Base-by-base conservation (phyloP, 148 eudicot genomes). In the Rhododendron griersonianum region DNA sequence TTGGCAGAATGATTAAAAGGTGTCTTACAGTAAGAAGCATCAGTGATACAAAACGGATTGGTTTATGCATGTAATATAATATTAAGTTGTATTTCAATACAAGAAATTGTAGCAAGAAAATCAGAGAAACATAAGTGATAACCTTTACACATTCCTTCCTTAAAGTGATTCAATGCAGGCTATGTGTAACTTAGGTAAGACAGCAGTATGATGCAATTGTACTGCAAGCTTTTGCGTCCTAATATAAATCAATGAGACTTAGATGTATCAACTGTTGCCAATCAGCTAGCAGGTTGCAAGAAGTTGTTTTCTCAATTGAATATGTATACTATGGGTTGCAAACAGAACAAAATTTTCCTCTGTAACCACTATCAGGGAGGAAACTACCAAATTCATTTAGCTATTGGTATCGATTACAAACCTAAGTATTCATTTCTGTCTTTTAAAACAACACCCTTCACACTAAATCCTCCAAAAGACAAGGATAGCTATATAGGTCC, bases 231-330 rank as follows among this genome's bases (percentile, higher is more conserved):
- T 78, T 28, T 37, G 21, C 45, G 10, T 18, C n/a, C n/a, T 35
- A 30, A 44, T 47, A 19, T 1, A 80, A 53, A 55, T 45, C 75
- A 81, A 18, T 23, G 28, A 57, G 28, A 61, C 30, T 47, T 53
- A 51, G 35, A 51, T 35, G 71, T 33, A 67, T 86, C 13, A 25
- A 61, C 50, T 57, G 28, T 41, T 53, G 77, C 63, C 82, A 83
- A 83, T 39, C 69, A 44, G 77, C 35, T 83, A 61, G 80, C 81
- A 76, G 48, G 21, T 47, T 57, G 28, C 73, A 48, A 78, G 76
- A 78, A 78, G 21, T 44, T 11, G 21, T n/a, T 48, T 21, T 84
- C 3, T 28, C 13, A 67, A 16, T 15, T 3, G 28, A 48, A 84
- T 25, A 30, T 25, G 11, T 21, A 71, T 44, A 41, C 23, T 16